Percentiles rank a stretch among this genome's conserved stretches.
phyloP scores from a whole-genome alignment of 1,284 basidiomycete genomes.

The Boletellus sp. region DNA sequence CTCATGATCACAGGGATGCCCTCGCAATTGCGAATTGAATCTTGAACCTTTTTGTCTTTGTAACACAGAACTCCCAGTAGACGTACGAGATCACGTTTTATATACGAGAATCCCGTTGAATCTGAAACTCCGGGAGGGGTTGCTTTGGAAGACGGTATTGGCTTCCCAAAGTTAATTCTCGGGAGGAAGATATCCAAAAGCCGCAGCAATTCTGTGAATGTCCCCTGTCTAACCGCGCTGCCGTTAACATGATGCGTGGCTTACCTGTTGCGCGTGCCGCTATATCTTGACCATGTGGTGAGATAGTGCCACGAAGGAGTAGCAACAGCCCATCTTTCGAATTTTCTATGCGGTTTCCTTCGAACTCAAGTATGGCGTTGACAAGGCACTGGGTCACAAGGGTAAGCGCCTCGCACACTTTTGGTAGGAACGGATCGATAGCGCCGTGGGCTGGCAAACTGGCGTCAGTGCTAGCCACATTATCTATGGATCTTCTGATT shows the following conservation, averaged over 20 bases:
- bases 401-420: slow-evolving; percentile 76
- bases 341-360: slow-evolving; percentile 14
- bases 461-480: background rate
- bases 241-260: slow-evolving; percentile 20
- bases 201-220: slow-evolving; percentile 57
- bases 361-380: slow-evolving; percentile 51
- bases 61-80: slow-evolving; percentile 74
- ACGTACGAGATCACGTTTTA: slow-evolving; percentile 82
- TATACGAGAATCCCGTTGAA: slow-evolving; percentile 66
- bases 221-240: slow-evolving; percentile 11
- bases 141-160: slow-evolving; percentile 33
- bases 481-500: slow-evolving; percentile 40
- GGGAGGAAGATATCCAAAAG: slow-evolving; percentile 74
- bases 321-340: slow-evolving; percentile 30
- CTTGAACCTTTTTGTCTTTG: slow-evolving; percentile 62
- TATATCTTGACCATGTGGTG: slow-evolving; percentile 42
- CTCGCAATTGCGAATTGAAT: slow-evolving; percentile 62
- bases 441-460: slow-evolving; percentile 26
- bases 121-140: slow-evolving; percentile 29
- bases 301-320: slow-evolving; percentile 44
- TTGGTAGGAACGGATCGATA: slow-evolving; percentile 65
- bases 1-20: slow-evolving; percentile 81
- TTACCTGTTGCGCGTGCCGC: slow-evolving; percentile 61
- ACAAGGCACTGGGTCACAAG: slow-evolving; percentile 74
- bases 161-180: slow-evolving; percentile 70